phyloP scores from a whole-genome alignment of 805 yeast genomes.

The Candida ulmi region DNA sequence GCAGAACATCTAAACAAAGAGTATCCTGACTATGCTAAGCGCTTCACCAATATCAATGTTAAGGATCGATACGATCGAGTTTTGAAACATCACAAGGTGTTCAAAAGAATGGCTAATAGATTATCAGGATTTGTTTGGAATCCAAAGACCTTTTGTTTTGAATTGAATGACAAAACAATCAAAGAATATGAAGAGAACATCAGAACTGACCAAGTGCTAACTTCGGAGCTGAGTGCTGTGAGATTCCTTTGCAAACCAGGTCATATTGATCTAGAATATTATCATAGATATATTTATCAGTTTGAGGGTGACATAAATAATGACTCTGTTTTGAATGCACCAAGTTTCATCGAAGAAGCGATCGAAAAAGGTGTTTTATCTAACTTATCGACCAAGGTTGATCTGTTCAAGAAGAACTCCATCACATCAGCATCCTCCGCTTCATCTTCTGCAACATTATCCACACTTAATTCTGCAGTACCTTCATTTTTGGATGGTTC shows the following conservation, averaged over 20 bases:
- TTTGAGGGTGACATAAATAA: slow-evolving; percentile 7
- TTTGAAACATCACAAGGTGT: slow-evolving; percentile 20
- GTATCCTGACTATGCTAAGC: slow-evolving; percentile 20
- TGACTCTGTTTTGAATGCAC: slow-evolving; percentile 16
- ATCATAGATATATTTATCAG: slow-evolving; percentile 19
- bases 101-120: slow-evolving; percentile 18
- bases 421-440: not conserved
- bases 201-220: slow-evolving; percentile 10
- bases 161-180: slow-evolving; percentile 8
- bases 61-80: slow-evolving; percentile 24
- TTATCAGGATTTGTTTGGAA: slow-evolving; percentile 20
- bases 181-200: slow-evolving; percentile 11
- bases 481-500: slow-evolving; percentile 8
- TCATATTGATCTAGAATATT: slow-evolving; percentile 22
- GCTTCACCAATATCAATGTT: slow-evolving; percentile 23
- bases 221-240: slow-evolving; percentile 13
- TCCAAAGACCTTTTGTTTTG: slow-evolving; percentile 17
- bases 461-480: not conserved
- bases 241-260: slow-evolving; percentile 20
- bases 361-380: slow-evolving; percentile 18
- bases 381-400: slow-evolving; percentile 8
- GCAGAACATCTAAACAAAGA: slow-evolving; percentile 22
- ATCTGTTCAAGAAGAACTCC: slow-evolving; percentile 6
- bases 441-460: not conserved
- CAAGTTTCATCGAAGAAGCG: slow-evolving; percentile 20